Base-by-base conservation (phyloP, 768 basidiomycete species). In the Mrakia blollopis region DNA sequence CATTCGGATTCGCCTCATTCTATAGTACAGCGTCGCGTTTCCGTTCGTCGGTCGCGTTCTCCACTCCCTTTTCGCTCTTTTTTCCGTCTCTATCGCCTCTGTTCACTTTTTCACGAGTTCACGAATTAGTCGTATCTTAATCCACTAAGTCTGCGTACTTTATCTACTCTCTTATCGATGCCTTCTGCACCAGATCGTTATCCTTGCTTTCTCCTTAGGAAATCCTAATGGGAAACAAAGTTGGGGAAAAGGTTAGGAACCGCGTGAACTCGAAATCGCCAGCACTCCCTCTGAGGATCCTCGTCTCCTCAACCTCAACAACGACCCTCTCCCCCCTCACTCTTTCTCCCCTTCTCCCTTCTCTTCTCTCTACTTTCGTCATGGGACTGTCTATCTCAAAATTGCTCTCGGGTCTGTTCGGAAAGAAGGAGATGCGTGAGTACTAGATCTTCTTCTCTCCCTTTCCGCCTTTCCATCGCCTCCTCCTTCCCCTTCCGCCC, bases 371-470 rank as follows among this genome's bases (percentile, higher is more conserved):
- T 50, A 50, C n/a, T 23, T 18, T 76, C 80, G 81, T 79, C 79
- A 86, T 85, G 85, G 85, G 85, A 84, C 82, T 86, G 72, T 83
- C 82, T 32, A 80, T 86, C 81, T 84, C 84, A 65, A 84, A 82
- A 79, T 81, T 94, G 67, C 89, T 98, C 82, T 87, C 89, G 70
- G 88, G 89, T 84, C 88, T 99, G 83, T 94, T 98, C 82, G 95
- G 94, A 86, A 98, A 97, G 88, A 96, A 91, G 89, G 96, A 99
- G 87, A 98, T 99, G 96, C 94, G 95, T 97, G 85, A 84, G 95
- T 86, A 80, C 78, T 4, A 18, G 32, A 16, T 44, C 28, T 47
- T 41, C 18, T 50, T 28, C 23, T 73, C 69, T 65, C 44, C 14
- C n/a, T n/a, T 47, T n/a, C n/a, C n/a, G n/a, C n/a, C n/a, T n/a